These are phyloP conservation scores for Phytophthora aleatoria DNA, from an alignment of 352 stramenopile species.

Conservation along the genomic window DNA sequence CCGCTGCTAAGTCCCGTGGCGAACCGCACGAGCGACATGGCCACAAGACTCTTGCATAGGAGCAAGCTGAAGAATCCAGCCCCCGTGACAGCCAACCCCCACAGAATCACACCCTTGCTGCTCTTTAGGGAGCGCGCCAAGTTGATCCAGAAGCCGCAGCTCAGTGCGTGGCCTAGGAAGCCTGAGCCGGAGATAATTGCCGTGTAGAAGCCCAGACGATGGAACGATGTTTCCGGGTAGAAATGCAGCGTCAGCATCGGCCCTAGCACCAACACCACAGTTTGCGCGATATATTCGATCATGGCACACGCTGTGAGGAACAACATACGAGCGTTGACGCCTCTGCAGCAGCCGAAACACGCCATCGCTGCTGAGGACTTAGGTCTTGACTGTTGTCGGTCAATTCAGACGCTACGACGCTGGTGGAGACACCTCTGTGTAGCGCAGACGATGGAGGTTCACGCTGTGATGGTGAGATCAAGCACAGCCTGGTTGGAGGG, in stretches of 20 bases:
- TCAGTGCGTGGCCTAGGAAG: conserved; percentile 72
- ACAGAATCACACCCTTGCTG: conserved; percentile 84
- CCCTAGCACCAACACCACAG: conserved; percentile 67
- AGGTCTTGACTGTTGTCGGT: conserved; percentile 19
- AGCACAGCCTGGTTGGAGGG: not conserved
- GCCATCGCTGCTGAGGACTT: conserved; percentile 13
- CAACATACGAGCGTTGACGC: conserved; percentile 73
- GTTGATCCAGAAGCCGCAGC: conserved; percentile 83
- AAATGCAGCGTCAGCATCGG: conserved; percentile 83
- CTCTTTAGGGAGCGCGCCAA: conserved; percentile 72
- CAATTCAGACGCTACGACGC: conserved; percentile 5
- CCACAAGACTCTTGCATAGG: conserved; percentile 75
- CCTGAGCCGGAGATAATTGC: conserved; percentile 67
- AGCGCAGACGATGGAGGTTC: not conserved
- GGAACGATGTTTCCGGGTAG: conserved; percentile 74
- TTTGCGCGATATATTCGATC: conserved; percentile 81
- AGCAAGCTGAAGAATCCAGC: conserved; percentile 75
- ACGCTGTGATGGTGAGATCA: not conserved
- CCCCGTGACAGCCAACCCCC: conserved; percentile 70
- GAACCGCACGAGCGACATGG: conserved; percentile 82
- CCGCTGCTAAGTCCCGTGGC: conserved; percentile 77
- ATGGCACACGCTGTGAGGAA: conserved; percentile 82
- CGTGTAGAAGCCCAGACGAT: conserved; percentile 78
- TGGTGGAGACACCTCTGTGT: conserved; percentile 1
- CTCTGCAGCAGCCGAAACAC: conserved; percentile 61